Conservation (phyloP, 2,329 filamentous ascomycete species). For the Aspergillus uvarum region DNA sequence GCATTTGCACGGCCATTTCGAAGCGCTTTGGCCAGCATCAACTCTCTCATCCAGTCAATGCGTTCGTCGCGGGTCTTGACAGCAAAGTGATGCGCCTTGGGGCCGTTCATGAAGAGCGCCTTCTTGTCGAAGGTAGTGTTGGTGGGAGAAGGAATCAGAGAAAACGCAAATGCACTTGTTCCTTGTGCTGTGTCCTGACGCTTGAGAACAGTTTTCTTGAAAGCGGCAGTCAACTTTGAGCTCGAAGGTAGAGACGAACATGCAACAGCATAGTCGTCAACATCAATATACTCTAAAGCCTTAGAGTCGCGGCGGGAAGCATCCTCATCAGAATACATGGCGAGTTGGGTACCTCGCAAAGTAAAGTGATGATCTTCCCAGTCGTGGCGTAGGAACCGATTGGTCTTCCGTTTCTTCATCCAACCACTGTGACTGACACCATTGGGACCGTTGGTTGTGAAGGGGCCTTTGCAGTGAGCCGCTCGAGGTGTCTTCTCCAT, state of each 20-base stretch:
- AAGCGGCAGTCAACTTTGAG: constrained; percentile 81
- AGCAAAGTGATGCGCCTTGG: constrained; percentile 91
- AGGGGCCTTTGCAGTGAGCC: constrained; percentile 17
- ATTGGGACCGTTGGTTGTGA: constrained; percentile 1
- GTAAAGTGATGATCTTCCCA: constrained; percentile 91
- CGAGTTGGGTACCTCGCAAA: constrained; percentile 68
- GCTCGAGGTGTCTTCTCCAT: constrained; percentile 23
- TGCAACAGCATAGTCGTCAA: constrained; percentile 42
- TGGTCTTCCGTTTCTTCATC: constrained; percentile 53
- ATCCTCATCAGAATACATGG: constrained; percentile 29
- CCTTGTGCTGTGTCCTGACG: constrained; percentile 35
- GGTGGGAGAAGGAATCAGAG: constrained; percentile 44
- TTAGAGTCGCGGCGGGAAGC: constrained; percentile 21
- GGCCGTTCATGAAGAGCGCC: constrained; percentile 48
- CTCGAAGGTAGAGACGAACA: constrained; percentile 74
- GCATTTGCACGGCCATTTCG: constrained; percentile 31
- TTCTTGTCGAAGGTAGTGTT: constrained; percentile 46
- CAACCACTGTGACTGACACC: constrained; percentile 60
- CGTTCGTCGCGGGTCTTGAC: constrained; percentile 83
- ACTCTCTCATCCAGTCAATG: constrained; percentile 75
- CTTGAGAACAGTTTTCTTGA: constrained; percentile 61
- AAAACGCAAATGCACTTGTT: constrained; percentile 43
- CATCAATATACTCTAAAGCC: constrained; percentile 78
- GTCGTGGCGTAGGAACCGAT: constrained; percentile 82
- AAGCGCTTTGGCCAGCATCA: constrained; percentile 48